Base-by-base conservation (phyloP, 2,329 filamentous ascomycete species). In the Fusarium sp. region DNA sequence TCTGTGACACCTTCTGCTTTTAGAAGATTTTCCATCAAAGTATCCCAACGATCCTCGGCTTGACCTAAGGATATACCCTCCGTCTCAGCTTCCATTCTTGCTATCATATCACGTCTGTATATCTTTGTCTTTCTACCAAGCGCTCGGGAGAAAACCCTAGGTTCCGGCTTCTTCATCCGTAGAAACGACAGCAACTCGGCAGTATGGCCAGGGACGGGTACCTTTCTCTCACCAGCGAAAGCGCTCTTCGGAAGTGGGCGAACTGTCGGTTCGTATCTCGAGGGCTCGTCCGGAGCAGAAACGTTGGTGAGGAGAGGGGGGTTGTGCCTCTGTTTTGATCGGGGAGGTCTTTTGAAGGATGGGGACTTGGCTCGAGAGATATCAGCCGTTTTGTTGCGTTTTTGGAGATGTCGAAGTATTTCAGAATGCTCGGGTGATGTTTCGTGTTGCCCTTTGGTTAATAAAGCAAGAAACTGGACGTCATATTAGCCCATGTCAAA, bases 121-220 rank as follows among this genome's bases (percentile, higher is more conserved):
- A 78, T 75, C 6, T 74, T 62, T 19, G 84, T 76, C 71, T 86
- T 87, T 49, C 86, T 79, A 11, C 82, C 79, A 3, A 94, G 71
- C 17, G 90, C 82, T 10, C 84, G 79, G n/a, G 83, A 85, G 20
- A 94, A 77, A n/a, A 78, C 77, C 1, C 75, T 74, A 3, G 89
- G 85, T 75, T 94, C 90, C 6, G 89, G 89, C 75, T 91, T 92
- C 65, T 81, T 83, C 44, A 90, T 78, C 35, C 92, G 87, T 28
- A 95, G 76, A 72, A 94, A 90, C 1, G 90, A 87, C 24, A 89
- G 77, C 26, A 83, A 83, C 40, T 83, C 81, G 4, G 88, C 83
- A 6, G 85, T 83, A 32, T 85, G 79, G 37, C 74, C 75, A 2
- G 93, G 74, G 2, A 79, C 79, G 1, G 92, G 92, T 4, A 92